These are phyloP conservation scores for Poterioochromonas sp. DNA, from an alignment of 352 stramenopile genomes.

Conservation along the genomic window DNA sequence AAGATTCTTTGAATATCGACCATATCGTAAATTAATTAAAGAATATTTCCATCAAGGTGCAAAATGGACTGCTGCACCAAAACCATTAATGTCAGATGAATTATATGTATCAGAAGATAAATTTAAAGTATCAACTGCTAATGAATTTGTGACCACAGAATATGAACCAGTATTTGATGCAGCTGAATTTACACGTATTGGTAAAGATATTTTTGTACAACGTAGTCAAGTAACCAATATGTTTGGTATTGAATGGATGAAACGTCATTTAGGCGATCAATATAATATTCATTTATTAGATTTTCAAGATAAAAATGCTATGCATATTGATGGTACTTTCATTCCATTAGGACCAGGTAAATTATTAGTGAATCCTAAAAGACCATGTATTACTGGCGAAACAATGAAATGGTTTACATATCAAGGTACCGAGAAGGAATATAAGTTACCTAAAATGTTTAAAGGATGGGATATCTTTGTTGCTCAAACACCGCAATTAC, in stretches of 20 bases:
- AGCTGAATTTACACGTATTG: slow-evolving; percentile 76
- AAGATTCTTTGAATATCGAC: slow-evolving; percentile 75
- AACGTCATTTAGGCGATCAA: slow-evolving; percentile 65
- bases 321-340: slow-evolving; percentile 79
- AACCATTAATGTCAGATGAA: slow-evolving; percentile 75
- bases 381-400: slow-evolving; percentile 68
- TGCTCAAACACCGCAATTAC: slow-evolving; percentile 64
- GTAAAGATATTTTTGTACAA: slow-evolving; percentile 74
- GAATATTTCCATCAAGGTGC: slow-evolving; percentile 73
- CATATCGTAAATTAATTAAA: slow-evolving; percentile 73
- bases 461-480: slow-evolving; percentile 78
- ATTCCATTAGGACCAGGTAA: slow-evolving; percentile 70
- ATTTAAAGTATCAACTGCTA: slow-evolving; percentile 59
- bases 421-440: slow-evolving; percentile 72
- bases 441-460: slow-evolving; percentile 74
- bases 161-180: slow-evolving; percentile 75
- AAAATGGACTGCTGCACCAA: slow-evolving; percentile 72
- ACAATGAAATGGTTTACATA: slow-evolving; percentile 73
- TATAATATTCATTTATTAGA: slow-evolving; percentile 73
- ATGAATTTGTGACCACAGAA: slow-evolving; percentile 66
- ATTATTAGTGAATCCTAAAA: slow-evolving; percentile 68
- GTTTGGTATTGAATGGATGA: slow-evolving; percentile 77
- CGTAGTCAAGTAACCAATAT: slow-evolving; percentile 76
- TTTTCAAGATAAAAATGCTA: slow-evolving; percentile 76
- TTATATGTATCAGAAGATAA: slow-evolving; percentile 65